Percentiles rank a stretch among this genome's conserved stretches.
Conservation (phyloP, 139 green algal species). For the Haematococcus sp. region DNA sequence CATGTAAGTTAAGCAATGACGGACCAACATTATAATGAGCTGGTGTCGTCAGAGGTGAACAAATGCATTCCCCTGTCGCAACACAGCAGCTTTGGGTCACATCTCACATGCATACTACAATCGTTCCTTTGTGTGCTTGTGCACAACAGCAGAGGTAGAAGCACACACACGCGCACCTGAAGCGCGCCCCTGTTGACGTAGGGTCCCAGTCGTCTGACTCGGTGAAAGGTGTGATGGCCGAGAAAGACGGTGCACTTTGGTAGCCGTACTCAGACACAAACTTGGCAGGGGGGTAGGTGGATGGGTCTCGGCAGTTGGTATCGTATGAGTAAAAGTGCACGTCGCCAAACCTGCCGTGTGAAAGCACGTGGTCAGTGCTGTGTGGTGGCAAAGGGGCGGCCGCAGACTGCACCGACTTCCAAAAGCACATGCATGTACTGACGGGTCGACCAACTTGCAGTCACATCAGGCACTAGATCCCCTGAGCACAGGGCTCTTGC, state of each 20-base stretch:
- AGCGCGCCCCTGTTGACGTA: constrained; percentile 11
- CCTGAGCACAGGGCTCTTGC: not conserved
- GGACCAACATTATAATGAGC: no score
- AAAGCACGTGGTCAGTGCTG: constrained; percentile 6
- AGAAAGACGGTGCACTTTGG: constrained; percentile 43
- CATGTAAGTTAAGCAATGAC: no score
- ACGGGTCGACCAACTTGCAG: no score
- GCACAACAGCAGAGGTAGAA: no score
- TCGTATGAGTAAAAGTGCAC: constrained; percentile 81
- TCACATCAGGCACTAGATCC: no score
- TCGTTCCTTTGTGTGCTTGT: no score
- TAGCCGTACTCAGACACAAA: constrained; percentile 73
- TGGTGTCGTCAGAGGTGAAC: no score
- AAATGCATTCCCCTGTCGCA: no score
- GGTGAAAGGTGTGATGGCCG: constrained; percentile 15
- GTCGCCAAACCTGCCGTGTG: constrained; percentile 68
- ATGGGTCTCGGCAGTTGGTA: constrained; percentile 39
- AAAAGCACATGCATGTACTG: no score
- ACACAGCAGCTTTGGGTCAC: no score
- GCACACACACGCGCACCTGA: constrained; percentile 27
- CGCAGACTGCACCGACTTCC: no score
- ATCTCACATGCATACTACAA: no score
- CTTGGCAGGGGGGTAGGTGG: constrained; percentile 48
- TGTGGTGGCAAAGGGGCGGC: not conserved
- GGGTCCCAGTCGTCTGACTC: constrained; percentile 13